Evolutionary conservation across 805 yeast genomes (phyloP).

Genomic region (Wickerhamomyces chaumierensis): DNA sequence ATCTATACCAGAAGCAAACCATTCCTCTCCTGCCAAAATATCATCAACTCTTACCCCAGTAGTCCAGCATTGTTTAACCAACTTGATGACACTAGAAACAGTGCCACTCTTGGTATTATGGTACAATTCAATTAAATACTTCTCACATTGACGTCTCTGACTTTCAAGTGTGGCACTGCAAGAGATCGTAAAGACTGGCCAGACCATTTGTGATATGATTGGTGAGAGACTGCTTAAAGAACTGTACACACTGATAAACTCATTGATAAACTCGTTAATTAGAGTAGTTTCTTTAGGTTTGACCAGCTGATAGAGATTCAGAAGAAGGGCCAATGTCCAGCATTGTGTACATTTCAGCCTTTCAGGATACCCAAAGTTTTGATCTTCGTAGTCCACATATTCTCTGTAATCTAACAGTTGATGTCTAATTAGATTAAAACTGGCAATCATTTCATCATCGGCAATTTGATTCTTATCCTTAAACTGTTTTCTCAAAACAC

Average conservation of each 20-base stretch:
- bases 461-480: slow-evolving; percentile 9
- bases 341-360: slow-evolving; percentile 43
- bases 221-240: slow-evolving; percentile 36
- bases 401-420: slow-evolving; percentile 35
- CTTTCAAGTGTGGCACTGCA: slow-evolving; percentile 27
- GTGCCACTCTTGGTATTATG: slow-evolving; percentile 45
- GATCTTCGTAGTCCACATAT: slow-evolving; percentile 23
- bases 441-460: slow-evolving; percentile 9
- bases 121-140: slow-evolving; percentile 31
- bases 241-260: slow-evolving; percentile 36
- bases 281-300: slow-evolving; percentile 19
- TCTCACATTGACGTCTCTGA: slow-evolving; percentile 21
- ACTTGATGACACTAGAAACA: slow-evolving; percentile 27
- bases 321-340: slow-evolving; percentile 34
- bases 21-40: slow-evolving; percentile 28
- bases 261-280: slow-evolving; percentile 26
- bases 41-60: slow-evolving; percentile 31
- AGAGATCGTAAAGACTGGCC: slow-evolving; percentile 46
- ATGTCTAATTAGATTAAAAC: slow-evolving; percentile 23
- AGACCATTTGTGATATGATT: slow-evolving; percentile 47
- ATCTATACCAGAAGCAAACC: slow-evolving; percentile 41
- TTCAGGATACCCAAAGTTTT: slow-evolving; percentile 28
- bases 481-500: slow-evolving; percentile 23
- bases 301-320: slow-evolving; percentile 22
- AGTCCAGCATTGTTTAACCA: slow-evolving; percentile 37